phyloP scores from a whole-genome alignment of 768 basidiomycete genomes.

The Pleurotus djamor region DNA sequence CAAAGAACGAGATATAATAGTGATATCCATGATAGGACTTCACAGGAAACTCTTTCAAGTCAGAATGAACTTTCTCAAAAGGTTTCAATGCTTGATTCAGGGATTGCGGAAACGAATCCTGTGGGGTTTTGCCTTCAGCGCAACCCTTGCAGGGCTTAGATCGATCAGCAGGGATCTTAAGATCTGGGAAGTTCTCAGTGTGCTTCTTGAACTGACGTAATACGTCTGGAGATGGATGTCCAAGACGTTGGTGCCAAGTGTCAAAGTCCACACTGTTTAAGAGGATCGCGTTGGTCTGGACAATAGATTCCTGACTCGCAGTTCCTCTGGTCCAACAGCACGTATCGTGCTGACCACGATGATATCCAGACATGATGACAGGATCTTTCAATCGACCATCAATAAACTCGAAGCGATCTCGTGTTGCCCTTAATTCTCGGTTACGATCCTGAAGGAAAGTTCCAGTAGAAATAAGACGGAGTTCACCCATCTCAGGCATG shows the following conservation, averaged over 20 bases:
- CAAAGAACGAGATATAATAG: slow-evolving; percentile 14
- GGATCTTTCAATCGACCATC: too few relatives aligned
- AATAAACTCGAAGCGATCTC: too few relatives aligned
- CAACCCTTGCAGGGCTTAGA: not conserved
- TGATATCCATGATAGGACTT: slow-evolving; percentile 14
- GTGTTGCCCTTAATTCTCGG: too few relatives aligned
- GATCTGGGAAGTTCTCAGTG: not conserved
- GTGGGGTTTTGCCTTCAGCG: not conserved
- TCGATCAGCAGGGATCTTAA: not conserved
- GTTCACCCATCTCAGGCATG: too few relatives aligned
- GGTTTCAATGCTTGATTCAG: slow-evolving; percentile 6
- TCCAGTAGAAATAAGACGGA: too few relatives aligned
- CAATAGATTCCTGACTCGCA: not conserved
- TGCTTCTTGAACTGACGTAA: not conserved
- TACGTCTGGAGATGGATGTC: not conserved
- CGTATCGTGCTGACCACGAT: too few relatives aligned
- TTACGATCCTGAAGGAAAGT: too few relatives aligned
- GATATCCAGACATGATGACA: too few relatives aligned
- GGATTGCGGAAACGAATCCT: not conserved
- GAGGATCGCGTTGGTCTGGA: not conserved
- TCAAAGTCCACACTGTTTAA: not conserved
- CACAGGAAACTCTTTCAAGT: slow-evolving; percentile 16
- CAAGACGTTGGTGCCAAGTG: not conserved
- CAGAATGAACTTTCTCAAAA: slow-evolving; percentile 17
- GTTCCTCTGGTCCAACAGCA: not conserved